Conservation (phyloP, 805 yeast species). For the Kazachstania viticola region DNA sequence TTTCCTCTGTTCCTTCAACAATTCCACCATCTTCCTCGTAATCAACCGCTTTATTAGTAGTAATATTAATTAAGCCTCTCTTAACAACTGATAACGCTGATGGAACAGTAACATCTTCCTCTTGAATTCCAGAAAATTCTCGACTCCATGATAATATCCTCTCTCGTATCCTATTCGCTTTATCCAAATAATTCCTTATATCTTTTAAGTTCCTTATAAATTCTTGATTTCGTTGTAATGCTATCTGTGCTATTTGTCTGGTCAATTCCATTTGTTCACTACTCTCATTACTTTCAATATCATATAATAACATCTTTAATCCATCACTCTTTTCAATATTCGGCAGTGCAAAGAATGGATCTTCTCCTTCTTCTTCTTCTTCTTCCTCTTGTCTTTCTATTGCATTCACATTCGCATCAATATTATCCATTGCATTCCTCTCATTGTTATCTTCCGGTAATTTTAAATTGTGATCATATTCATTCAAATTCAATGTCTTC, state of each 20-base stretch:
- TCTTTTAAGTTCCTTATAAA: constrained; percentile 68
- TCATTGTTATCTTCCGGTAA: constrained; percentile 18
- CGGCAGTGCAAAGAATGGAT: constrained; percentile 62
- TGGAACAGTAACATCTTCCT: constrained; percentile 32
- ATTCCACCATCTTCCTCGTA: constrained; percentile 3
- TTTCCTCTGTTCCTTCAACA: constrained; percentile 3
- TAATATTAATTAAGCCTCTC: constrained; percentile 27
- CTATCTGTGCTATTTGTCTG: constrained; percentile 64
- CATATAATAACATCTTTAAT: constrained; percentile 1
- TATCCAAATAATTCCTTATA: constrained; percentile 62
- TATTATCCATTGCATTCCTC: constrained; percentile 3
- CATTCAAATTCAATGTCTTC: constrained; percentile 51
- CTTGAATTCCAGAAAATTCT: constrained; percentile 64
- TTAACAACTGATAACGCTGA: constrained; percentile 26
- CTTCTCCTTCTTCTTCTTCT: constrained; percentile 25
- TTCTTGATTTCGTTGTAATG: constrained; percentile 75
- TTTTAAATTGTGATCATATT: constrained; percentile 52
- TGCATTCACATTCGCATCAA: constrained; percentile 4
- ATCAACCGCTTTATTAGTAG: constrained; percentile 23
- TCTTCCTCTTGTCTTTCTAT: constrained; percentile 3
- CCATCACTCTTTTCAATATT: constrained; percentile 12
- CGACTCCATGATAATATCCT: constrained; percentile 72
- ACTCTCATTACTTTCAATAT: constrained; percentile 6
- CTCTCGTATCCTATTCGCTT: constrained; percentile 65
- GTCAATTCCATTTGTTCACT: constrained; percentile 55